Evolutionary conservation across 345 rosid species (phyloP).

Genomic region (Eucalyptus polybractea): DNA sequence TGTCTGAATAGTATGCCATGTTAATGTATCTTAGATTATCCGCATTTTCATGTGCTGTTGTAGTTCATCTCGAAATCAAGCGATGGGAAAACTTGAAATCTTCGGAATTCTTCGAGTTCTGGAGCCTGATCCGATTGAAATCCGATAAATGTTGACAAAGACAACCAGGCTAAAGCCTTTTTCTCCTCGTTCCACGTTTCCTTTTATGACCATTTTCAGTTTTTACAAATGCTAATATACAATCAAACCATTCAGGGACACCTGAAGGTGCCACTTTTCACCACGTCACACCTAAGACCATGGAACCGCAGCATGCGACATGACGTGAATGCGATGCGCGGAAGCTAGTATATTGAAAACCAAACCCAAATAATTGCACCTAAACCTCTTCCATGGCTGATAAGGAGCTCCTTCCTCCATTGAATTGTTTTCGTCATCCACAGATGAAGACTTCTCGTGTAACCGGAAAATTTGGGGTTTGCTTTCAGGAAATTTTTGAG

Average conservation of each 20-base stretch:
- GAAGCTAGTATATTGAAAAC: background rate
- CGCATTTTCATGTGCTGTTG: no score
- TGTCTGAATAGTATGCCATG: no score
- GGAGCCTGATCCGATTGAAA: no score
- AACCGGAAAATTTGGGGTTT: background rate
- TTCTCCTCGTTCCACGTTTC: no score
- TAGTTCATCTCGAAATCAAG: no score
- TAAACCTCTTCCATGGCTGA: background rate
- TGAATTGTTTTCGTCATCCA: background rate
- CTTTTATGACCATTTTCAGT: background rate
- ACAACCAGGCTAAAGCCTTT: no score
- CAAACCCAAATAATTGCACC: background rate
- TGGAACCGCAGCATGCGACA: background rate
- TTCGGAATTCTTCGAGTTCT: no score
- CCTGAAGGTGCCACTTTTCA: background rate
- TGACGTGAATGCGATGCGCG: background rate
- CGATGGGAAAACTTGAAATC: no score
- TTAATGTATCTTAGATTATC: no score
- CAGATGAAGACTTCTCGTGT: background rate
- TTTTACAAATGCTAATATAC: background rate
- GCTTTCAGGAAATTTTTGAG: conserved; percentile 19
- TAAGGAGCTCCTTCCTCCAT: background rate
- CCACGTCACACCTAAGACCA: background rate
- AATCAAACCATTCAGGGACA: background rate
- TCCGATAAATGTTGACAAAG: no score